Evolutionary conservation across 148 eudicot genomes (phyloP), one percentile per base, ranked within the genome.

Genomic region (Nyssa sinensis): DNA sequence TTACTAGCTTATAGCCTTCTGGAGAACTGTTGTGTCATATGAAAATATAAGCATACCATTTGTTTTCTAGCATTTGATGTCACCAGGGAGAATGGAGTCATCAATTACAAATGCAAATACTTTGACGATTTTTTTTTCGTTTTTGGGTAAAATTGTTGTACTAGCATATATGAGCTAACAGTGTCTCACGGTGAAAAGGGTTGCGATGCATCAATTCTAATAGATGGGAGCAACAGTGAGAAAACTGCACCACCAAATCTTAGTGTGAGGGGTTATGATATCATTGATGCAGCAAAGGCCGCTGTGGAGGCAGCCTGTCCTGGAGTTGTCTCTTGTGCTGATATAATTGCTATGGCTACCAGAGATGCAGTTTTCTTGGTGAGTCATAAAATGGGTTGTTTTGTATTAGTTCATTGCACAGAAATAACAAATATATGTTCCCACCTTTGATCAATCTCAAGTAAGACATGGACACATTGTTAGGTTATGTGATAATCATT

Each of bases 281-380:
- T 75, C 19, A 79, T 89, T 3, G 84, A 79, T 55, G 83, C 75
- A 0, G 81, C 81, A 1, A 84, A 88, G 66, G 83, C 75, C n/a
- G 78, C 80, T 3, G 32, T 86, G 0, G 91, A 88, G 29, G 74
- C 39, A 59, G 31, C 34, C 0, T 88, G 89, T 32, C 83, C 81
- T 1, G 91, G 87, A 3, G 78, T 88, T 0, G 91, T 88, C 35
- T 88, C 91, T 17, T 88, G 91, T 70, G 89, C 91, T 31, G 89
- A 88, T 44, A 84, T 86, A 8, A 72, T 88, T 13, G 63, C 62
- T 19, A 75, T 85, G 69, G 84, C 87, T 0, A 77, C 87, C 3
- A 80, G 91, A 70, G 77, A 82, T 49, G 86, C 87, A 21, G 79
- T 71, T 17, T 78, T 58, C 64, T 34, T 79, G 74, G 92, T 88